A percentile compares a stretch with the other conserved stretches of the same genome.
Evolutionary conservation across 352 stramenopile genomes (phyloP).

Genomic region (Phytophthora megakarya): DNA sequence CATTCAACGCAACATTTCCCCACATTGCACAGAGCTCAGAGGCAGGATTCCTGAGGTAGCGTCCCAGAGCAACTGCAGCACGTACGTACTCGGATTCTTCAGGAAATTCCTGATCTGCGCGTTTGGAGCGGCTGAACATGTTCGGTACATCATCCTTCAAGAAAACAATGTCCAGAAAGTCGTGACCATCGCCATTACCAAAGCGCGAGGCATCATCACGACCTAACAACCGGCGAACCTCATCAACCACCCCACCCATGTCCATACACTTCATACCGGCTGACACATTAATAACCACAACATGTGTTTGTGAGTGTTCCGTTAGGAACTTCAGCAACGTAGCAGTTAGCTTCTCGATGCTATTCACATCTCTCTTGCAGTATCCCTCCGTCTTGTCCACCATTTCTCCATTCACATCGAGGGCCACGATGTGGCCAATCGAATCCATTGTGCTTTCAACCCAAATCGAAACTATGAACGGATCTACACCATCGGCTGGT

Average conservation of each 20-base stretch:
- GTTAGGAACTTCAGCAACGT: slow-evolving; percentile 84
- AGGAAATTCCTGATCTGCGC: slow-evolving; percentile 82
- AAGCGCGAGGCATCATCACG: slow-evolving; percentile 73
- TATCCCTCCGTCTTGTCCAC: slow-evolving; percentile 88
- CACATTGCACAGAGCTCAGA: slow-evolving; percentile 88
- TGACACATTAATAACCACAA: slow-evolving; percentile 90
- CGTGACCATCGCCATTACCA: slow-evolving; percentile 74
- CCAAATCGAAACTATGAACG: slow-evolving; percentile 89
- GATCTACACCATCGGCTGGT: slow-evolving; percentile 73
- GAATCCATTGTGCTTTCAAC: slow-evolving; percentile 79
- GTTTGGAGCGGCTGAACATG: slow-evolving; percentile 89
- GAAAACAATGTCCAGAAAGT: slow-evolving; percentile 89
- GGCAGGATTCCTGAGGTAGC: slow-evolving; percentile 84
- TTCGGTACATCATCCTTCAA: slow-evolving; percentile 88
- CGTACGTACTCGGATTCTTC: slow-evolving; percentile 84
- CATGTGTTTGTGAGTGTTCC: slow-evolving; percentile 80
- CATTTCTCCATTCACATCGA: slow-evolving; percentile 87
- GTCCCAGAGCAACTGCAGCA: slow-evolving; percentile 74
- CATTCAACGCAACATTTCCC: slow-evolving; percentile 80
- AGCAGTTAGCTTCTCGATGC: slow-evolving; percentile 75
- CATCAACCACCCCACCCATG: slow-evolving; percentile 87
- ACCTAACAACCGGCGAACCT: slow-evolving; percentile 74
- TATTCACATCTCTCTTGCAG: slow-evolving; percentile 76
- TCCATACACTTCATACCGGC: slow-evolving; percentile 91
- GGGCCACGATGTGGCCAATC: slow-evolving; percentile 83